Evolutionary conservation across 192 early-diverging fungal genomes (phyloP).

Genomic region (Coemansia sp.): DNA sequence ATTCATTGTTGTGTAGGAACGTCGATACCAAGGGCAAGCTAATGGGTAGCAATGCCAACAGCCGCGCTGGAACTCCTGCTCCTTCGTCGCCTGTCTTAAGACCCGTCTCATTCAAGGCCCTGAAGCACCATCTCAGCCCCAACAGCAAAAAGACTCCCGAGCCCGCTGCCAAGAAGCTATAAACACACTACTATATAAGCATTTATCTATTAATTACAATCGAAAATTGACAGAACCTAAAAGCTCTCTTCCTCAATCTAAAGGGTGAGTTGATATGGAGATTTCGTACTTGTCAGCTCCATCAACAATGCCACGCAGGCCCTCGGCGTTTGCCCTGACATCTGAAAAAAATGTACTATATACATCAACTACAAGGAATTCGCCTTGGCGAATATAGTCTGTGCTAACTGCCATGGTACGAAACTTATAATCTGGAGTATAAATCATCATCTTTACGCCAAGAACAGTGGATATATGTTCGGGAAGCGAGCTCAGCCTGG

Average conservation of each 20-base stretch:
- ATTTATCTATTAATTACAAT: neutral
- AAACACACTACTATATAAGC: neutral
- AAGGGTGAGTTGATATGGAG: neutral
- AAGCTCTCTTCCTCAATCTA: neutral
- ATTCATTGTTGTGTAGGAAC: conserved; percentile 20
- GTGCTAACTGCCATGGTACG: neutral
- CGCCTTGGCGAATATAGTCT: neutral
- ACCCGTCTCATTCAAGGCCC: conserved; percentile 13
- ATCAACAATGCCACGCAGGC: neutral
- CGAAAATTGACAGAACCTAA: neutral
- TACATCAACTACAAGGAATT: neutral
- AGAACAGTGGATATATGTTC: neutral
- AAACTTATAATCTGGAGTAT: neutral
- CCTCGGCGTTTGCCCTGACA: neutral
- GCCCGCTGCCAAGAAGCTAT: conserved; percentile 19
- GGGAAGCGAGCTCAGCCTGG: neutral
- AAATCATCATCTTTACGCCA: neutral
- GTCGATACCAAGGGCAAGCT: conserved; percentile 14
- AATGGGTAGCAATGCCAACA: conserved; percentile 26
- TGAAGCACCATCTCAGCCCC: conserved; percentile 35
- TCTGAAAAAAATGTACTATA: neutral
- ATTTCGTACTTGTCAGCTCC: neutral
- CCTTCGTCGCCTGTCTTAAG: conserved; percentile 30
- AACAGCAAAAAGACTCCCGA: conserved; percentile 17
- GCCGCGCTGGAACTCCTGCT: conserved; percentile 30